A percentile compares a stretch with the other conserved stretches of the same genome.
phyloP scores from a whole-genome alignment of 106 monocot genomes.

The Acanthochlamys bracteata region DNA sequence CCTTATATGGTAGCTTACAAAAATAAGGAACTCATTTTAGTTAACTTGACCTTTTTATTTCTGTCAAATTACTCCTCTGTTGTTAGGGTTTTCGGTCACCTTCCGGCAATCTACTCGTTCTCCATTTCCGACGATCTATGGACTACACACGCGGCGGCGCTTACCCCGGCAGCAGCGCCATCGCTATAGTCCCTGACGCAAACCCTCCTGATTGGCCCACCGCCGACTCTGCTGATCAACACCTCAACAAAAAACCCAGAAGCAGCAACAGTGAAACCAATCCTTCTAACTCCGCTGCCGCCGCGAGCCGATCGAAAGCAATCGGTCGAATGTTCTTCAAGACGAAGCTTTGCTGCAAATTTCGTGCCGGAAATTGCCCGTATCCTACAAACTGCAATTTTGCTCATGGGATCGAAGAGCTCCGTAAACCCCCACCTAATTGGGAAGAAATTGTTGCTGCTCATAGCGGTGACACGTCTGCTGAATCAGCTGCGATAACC shows the following conservation, averaged over 20 bases:
- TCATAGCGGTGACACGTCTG: constrained; percentile 35
- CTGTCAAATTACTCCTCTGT: background rate
- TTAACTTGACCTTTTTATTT: no score
- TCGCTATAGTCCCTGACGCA: background rate
- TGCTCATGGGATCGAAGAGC: constrained; percentile 93
- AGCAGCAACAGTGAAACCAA: background rate
- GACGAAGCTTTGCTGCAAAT: constrained; percentile 97
- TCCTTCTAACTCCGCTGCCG: background rate
- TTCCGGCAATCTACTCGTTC: background rate
- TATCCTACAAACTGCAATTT: constrained; percentile 94
- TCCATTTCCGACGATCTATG: background rate
- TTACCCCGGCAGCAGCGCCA: background rate
- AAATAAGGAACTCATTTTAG: no score
- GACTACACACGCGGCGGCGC: constrained; percentile 1
- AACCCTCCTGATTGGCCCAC: background rate
- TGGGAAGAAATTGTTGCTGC: constrained; percentile 96
- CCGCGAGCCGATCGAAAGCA: constrained; percentile 24
- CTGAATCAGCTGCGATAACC: constrained; percentile 4
- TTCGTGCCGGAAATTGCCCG: constrained; percentile 82
- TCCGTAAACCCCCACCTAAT: constrained; percentile 83
- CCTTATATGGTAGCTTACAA: no score
- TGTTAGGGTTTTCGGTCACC: background rate
- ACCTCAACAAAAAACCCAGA: background rate
- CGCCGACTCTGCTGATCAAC: background rate
- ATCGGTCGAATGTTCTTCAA: constrained; percentile 98